Evolutionary conservation across 352 stramenopile genomes (phyloP), one percentile per base, ranked within the genome.

Genomic region (Phytophthora tentaculata): DNA sequence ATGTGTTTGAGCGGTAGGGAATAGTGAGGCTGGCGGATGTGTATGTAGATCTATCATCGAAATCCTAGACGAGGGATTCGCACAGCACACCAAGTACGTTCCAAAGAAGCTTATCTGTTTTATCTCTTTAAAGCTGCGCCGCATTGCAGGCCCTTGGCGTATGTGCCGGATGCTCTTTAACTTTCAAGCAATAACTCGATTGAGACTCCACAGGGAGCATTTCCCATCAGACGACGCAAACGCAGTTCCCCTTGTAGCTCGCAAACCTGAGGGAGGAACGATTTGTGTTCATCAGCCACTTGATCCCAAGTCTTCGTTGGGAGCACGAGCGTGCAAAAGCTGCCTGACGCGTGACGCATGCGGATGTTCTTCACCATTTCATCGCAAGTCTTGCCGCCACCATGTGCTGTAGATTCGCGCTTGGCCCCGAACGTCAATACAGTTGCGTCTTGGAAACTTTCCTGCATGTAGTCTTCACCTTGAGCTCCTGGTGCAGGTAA

Each of bases 281-380:
- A 13, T 19, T 61, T 56, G 64, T 89, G 76, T 59, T 85, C 81
- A 16, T 67, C 37, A 5, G 37, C 60, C 14, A 94, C 76, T 39
- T 76, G 51, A 0, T 65, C 41, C 86, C 84, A 94, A 19, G 69
- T 75, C 28, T 72, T 82, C 2, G 61, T 67, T 4, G 86, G 86
- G 19, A 73, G 47, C 22, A 94, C 80, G 29, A 94, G 81, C 19
- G 84, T 91, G 64, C 80, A 89, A 39, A 94, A 92, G 48, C 84
- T 92, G 28, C 86, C 86, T 8, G 84, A 92, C 2, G 86, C 86
- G 64, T 94, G 82, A 49, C 88, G 83, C 78, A 96, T 85, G 62
- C 91, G 90, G 60, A 97, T 97, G 63, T 97, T 94, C 63, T 93
- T 73, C 17, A 95, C 71, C 64, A 92, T 94, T 64, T 94, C 86